phyloP scores from a whole-genome alignment of 2,329 filamentous ascomycete species.

The Parastagonospora avenae region DNA sequence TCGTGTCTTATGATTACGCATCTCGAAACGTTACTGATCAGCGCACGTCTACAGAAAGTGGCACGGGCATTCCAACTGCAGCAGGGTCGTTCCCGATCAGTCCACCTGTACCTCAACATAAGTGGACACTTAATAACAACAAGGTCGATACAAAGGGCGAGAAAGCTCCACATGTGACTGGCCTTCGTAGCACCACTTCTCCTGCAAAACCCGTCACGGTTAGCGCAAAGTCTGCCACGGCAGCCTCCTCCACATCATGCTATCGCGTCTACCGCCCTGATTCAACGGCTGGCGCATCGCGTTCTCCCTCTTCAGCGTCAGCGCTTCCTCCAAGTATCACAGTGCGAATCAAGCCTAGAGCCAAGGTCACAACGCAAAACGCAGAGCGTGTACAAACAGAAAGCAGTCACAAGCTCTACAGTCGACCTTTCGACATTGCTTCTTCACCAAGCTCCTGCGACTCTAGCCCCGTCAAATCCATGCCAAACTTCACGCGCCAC shows the following conservation, averaged over 20 bases:
- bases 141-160: slow-evolving; percentile 1
- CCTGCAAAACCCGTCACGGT: slow-evolving; percentile 17
- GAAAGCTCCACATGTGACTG: slow-evolving; percentile 6
- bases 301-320: slow-evolving; percentile 8
- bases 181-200: slow-evolving; percentile 14
- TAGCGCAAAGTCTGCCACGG: neutral
- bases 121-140: slow-evolving; percentile 11
- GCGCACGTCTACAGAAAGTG: slow-evolving; percentile 3
- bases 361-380: neutral
- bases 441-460: slow-evolving; percentile 18
- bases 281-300: slow-evolving; percentile 15
- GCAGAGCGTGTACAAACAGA: slow-evolving; percentile 20
- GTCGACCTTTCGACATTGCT: slow-evolving; percentile 10
- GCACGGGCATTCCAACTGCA: slow-evolving; percentile 14
- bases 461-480: slow-evolving; percentile 26
- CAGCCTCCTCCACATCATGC: slow-evolving; percentile 1
- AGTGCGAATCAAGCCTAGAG: slow-evolving; percentile 26
- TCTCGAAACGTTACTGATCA: slow-evolving; percentile 8
- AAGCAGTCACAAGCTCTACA: slow-evolving; percentile 17
- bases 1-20: slow-evolving; percentile 36
- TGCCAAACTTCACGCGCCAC: slow-evolving; percentile 26
- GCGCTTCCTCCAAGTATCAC: slow-evolving; percentile 21
- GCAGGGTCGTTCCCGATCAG: slow-evolving; percentile 35
- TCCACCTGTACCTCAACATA: slow-evolving; percentile 24
- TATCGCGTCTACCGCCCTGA: slow-evolving; percentile 9